Evolutionary conservation across 176 grass and related monocot species (phyloP).

Genomic region (Cymbopogon citratus): DNA sequence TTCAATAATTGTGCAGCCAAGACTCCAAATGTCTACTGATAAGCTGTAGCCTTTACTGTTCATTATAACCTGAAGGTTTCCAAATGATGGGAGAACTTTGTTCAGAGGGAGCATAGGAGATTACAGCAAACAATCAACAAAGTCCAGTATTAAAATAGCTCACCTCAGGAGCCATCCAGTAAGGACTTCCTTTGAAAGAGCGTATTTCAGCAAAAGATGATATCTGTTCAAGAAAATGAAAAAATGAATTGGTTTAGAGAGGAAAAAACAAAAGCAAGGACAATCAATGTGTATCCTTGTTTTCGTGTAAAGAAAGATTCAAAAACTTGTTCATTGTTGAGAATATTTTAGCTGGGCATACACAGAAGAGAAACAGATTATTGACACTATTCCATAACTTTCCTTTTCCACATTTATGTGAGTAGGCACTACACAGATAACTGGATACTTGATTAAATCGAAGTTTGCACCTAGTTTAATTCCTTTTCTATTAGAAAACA

Average conservation of each 20-base stretch:
- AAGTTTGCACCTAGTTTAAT: slow-evolving; percentile 4
- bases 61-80: slow-evolving; percentile 77
- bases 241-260: slow-evolving; percentile 8
- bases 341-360: not conserved
- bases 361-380: not conserved
- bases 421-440: not conserved
- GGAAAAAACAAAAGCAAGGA: not conserved
- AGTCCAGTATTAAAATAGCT: slow-evolving; percentile 16
- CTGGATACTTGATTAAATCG: not conserved
- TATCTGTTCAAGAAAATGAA: slow-evolving; percentile 61
- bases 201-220: slow-evolving; percentile 87
- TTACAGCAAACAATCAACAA: not conserved
- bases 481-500: slow-evolving; percentile 1
- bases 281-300: not conserved
- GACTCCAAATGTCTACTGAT: slow-evolving; percentile 94
- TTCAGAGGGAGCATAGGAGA: not conserved
- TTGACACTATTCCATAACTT: not conserved
- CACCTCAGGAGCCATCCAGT: slow-evolving; percentile 99
- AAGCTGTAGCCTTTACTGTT: slow-evolving; percentile 78
- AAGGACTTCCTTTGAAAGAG: slow-evolving; percentile 98
- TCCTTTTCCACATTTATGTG: not conserved
- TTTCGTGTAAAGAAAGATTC: not conserved
- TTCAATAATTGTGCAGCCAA: slow-evolving; percentile 94
- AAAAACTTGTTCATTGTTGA: slow-evolving; percentile 1
- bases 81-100: not conserved